A percentile compares a stretch with the other conserved stretches of the same genome.
Conservation (phyloP, 2,329 filamentous ascomycete species). For the Ophidiomyces ophidiicola region DNA sequence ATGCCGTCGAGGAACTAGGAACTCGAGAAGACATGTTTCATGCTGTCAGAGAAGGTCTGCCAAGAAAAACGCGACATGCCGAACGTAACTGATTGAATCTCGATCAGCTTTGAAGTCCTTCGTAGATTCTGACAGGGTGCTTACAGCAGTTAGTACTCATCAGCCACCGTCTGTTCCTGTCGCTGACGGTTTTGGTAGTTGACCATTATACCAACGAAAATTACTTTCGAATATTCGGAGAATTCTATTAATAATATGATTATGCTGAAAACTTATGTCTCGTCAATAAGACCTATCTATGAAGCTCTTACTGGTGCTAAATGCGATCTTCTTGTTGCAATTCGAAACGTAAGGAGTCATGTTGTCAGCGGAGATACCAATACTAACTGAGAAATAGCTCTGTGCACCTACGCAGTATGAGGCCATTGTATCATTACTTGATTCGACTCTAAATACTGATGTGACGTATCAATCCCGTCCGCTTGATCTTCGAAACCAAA, state of each 20-base stretch:
- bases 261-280: constrained; percentile 71
- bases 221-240: constrained; percentile 57
- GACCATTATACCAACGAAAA: constrained; percentile 58
- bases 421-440: constrained; percentile 53
- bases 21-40: constrained; percentile 77
- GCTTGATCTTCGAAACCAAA: constrained; percentile 76
- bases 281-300: constrained; percentile 54
- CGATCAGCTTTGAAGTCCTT: constrained; percentile 56
- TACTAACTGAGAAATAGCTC: constrained; percentile 30
- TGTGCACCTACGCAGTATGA: constrained; percentile 53
- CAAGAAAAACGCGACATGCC: not conserved
- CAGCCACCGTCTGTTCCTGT: not conserved
- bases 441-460: constrained; percentile 63
- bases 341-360: constrained; percentile 43
- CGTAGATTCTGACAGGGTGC: constrained; percentile 63
- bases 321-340: constrained; percentile 52
- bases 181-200: constrained; percentile 40
- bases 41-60: constrained; percentile 54
- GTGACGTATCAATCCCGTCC: constrained; percentile 65
- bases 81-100: constrained; percentile 2
- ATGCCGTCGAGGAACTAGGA: constrained; percentile 71
- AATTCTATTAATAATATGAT: constrained; percentile 78
- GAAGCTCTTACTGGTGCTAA: constrained; percentile 54
- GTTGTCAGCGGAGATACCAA: not conserved
- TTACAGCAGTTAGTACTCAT: constrained; percentile 51